Base-by-base conservation (phyloP, 176 grass and related monocot genomes). In the Triticum dicoccoides region DNA sequence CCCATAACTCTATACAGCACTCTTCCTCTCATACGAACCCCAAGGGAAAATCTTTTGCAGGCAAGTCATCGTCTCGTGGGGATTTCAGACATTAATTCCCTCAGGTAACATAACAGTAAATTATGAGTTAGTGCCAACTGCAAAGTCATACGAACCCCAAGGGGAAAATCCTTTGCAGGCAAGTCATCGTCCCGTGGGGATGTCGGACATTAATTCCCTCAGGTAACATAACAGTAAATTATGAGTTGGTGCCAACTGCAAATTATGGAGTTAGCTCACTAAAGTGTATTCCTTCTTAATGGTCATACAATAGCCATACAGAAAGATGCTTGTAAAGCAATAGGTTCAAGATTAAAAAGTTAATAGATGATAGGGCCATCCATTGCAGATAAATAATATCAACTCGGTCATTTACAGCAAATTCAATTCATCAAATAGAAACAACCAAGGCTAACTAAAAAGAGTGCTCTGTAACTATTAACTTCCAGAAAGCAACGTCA, bases 311-410 rank as follows among this genome's bases (percentile, higher is more conserved):
- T 34, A 52, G 18, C 9, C 58, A 11, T 39, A 59, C 18, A 9
- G 56, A 59, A 34, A 79, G 30, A 62, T 20, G 32, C 61, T 79
- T n/a, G 18, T 63, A 62, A 80, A 62, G 77, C 77, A 77, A 23
- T 70, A 61, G 11, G 34, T 30, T 42, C 34, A 20, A 83, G 8
- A 73, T 18, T 39, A 66, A 74, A 66, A 7, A 18, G 30, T 41
- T 76, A 64, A 18, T 73, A 47, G n/a, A 74, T 81, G 68, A 68
- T 80, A 49, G 15, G 20, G 64, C 0, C 4, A 14, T 69, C 71
- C 38, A 37, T 11, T 74, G 68, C 25, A 73, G 30, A 80, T 52
- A 45, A 21, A 87, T 52, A 49, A 77, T 69, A 69, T 82, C 18
- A 78, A 61, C 15, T 77, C 30, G 6, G 65, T 67, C 35, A 76